phyloP scores from a whole-genome alignment of 1,284 basidiomycete species.

The Microbotryum violaceum region DNA sequence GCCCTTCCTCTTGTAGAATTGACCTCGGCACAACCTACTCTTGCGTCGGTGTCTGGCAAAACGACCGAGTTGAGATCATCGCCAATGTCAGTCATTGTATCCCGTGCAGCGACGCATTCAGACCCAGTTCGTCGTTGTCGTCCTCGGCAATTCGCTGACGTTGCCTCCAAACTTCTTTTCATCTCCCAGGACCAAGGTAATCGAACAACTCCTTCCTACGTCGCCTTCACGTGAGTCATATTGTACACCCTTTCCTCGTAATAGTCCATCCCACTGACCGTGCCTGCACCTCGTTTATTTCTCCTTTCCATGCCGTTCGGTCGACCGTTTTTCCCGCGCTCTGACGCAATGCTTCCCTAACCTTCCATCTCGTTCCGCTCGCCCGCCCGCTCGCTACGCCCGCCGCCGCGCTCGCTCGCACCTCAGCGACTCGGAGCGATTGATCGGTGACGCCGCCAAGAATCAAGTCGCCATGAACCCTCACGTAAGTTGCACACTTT shows the following conservation, averaged over 20 bases:
- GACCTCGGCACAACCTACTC: conserved; percentile 46
- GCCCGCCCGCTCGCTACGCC: no score
- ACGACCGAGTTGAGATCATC: conserved; percentile 97
- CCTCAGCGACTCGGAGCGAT: conserved; percentile 72
- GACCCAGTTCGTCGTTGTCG: background rate
- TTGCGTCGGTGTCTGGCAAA: conserved; percentile 96
- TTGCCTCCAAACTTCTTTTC: conserved; percentile 40
- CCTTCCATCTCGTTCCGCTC: no score
- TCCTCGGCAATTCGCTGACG: conserved; percentile 4
- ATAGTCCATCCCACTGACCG: background rate
- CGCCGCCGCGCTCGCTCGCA: no score
- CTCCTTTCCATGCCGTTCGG: no score
- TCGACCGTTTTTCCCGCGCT: no score
- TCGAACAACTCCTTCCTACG: conserved; percentile 90
- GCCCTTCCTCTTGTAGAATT: conserved; percentile 30
- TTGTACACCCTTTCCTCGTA: background rate
- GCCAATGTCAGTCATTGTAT: conserved; percentile 57
- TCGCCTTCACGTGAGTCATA: conserved; percentile 60
- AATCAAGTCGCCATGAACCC: conserved; percentile 56
- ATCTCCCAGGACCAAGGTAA: conserved; percentile 83
- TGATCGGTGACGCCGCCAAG: conserved; percentile 92
- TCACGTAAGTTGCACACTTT: conserved; percentile 24
- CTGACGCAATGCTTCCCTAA: no score
- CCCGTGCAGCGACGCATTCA: no score
- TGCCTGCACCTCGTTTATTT: background rate